phyloP scores from a whole-genome alignment of 805 yeast species.

The Hanseniaspora vineae region DNA sequence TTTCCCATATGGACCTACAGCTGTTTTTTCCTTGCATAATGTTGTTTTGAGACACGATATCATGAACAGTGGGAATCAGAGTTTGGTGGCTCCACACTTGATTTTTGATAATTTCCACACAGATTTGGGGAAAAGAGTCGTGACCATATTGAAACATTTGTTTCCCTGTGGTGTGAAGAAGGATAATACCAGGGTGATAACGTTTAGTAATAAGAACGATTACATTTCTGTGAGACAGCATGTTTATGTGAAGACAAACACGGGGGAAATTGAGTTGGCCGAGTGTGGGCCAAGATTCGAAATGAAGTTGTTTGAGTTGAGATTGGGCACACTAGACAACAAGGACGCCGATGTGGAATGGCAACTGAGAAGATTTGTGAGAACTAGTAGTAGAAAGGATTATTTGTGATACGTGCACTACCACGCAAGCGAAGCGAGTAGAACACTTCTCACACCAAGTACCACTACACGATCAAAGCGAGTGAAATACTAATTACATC shows the following conservation, averaged over 20 bases:
- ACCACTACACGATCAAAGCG: too few species aligned
- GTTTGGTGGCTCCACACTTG: conserved; percentile 88
- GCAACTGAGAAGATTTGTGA: conserved; percentile 82
- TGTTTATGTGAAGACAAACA: conserved; percentile 79
- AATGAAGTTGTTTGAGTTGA: conserved; percentile 81
- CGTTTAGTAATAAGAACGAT: conserved; percentile 84
- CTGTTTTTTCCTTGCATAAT: conserved; percentile 85
- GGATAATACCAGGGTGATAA: conserved; percentile 81
- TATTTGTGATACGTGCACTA: too few species aligned
- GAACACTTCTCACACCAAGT: too few species aligned
- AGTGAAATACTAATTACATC: too few species aligned
- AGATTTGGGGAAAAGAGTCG: conserved; percentile 72
- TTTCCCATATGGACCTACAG: conserved; percentile 97
- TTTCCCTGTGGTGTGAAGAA: conserved; percentile 96
- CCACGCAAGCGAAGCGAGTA: too few species aligned
- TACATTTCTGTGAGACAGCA: conserved; percentile 93
- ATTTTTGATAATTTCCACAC: conserved; percentile 83
- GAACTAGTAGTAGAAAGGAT: conserved; percentile 93
- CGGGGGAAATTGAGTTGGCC: conserved; percentile 68
- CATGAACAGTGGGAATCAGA: conserved; percentile 69
- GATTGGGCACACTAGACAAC: conserved; percentile 84
- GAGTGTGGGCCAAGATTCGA: conserved; percentile 99
- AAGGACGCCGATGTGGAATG: conserved; percentile 97
- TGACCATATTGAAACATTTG: conserved; percentile 66
- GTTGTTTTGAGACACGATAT: conserved; percentile 92